Evolutionary conservation across 495 filamentous ascomycete species (phyloP).

Genomic region (Chaetomium cochliodes): DNA sequence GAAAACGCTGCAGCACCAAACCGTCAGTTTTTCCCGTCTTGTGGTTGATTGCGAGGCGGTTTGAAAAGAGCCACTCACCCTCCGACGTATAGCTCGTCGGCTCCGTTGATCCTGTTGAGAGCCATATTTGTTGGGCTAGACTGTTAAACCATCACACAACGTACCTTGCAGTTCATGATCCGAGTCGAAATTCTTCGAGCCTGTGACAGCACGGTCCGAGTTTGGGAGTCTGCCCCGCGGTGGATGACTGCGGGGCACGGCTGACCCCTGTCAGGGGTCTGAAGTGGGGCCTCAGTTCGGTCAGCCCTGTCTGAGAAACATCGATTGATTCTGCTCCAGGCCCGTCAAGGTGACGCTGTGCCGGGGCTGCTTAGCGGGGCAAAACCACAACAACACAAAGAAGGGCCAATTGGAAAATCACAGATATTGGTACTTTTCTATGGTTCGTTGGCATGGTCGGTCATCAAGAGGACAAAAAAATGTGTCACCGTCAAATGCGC

Average conservation of each 20-base stretch:
- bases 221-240: neutral
- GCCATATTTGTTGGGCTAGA: constrained; percentile 28
- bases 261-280: neutral
- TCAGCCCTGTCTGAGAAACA: too few species aligned
- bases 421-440: neutral
- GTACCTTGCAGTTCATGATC: neutral
- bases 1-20: constrained; percentile 62
- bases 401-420: neutral
- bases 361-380: neutral
- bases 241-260: neutral
- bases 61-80: constrained; percentile 58
- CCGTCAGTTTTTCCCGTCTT: constrained; percentile 26
- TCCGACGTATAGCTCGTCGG: constrained; percentile 75
- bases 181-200: neutral
- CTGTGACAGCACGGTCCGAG: neutral
- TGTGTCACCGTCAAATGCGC: neutral
- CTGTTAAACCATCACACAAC: neutral
- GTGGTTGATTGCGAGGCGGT: too few species aligned
- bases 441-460: constrained; percentile 4
- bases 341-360: too few species aligned
- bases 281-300: too few species aligned
- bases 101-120: constrained; percentile 58
- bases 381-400: neutral
- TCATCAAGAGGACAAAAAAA: constrained; percentile 1
- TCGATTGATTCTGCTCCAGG: too few species aligned